Evolutionary conservation across 1,284 basidiomycete species (phyloP).

Genomic region (Nidula niveotomentosa): DNA sequence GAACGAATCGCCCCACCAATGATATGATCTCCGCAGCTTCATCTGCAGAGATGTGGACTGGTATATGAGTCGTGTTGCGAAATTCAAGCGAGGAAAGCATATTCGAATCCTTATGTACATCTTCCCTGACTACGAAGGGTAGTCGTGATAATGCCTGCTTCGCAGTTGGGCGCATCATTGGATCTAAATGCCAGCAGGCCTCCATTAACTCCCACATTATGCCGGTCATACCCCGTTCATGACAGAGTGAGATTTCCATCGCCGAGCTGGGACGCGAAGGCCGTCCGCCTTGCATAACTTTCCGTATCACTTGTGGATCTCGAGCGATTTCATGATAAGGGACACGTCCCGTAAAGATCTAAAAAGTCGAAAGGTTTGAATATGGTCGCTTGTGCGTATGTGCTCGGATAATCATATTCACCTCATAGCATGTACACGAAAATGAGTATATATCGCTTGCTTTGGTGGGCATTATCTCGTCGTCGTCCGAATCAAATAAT

Average conservation of each 20-base stretch:
- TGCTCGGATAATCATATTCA: neutral
- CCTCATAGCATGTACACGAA: slow-evolving; percentile 18
- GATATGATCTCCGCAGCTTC: no score
- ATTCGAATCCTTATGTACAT: no score
- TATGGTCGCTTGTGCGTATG: no score
- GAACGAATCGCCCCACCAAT: no score
- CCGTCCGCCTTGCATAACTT: slow-evolving; percentile 5
- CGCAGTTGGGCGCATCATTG: neutral
- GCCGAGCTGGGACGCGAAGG: no score
- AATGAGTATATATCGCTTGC: slow-evolving; percentile 18
- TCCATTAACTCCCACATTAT: neutral
- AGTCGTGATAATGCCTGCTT: neutral
- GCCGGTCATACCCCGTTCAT: neutral
- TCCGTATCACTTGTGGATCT: slow-evolving; percentile 12
- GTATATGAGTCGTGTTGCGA: no score
- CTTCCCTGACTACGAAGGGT: no score
- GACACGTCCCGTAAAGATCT: slow-evolving; percentile 17
- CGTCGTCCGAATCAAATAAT: slow-evolving; percentile 10
- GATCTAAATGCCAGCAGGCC: neutral
- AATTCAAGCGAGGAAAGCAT: no score
- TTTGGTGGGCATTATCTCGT: slow-evolving; percentile 8
- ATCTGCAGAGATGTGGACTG: no score
- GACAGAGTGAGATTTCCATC: neutral
- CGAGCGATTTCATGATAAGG: slow-evolving; percentile 16
- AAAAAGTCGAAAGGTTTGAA: no score